A percentile compares a stretch with the other conserved stretches of the same genome.
Evolutionary conservation across 345 rosid species (phyloP).

Genomic region (Microthlaspi erraticum): DNA sequence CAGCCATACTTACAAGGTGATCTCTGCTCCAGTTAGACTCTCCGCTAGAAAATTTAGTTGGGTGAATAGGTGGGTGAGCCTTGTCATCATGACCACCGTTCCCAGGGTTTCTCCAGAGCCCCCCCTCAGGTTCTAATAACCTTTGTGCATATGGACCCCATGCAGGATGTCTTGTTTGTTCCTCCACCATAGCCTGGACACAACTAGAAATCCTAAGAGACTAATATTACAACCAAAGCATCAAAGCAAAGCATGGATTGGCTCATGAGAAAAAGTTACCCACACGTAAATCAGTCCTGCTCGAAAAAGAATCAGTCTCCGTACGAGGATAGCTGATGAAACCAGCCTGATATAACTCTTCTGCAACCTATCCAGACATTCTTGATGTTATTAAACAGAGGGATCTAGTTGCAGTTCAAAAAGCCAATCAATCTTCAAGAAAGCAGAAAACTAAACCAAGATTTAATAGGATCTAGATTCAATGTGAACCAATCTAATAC

Average conservation of each 20-base stretch:
- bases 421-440: constrained; percentile 9
- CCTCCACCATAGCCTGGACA: constrained; percentile 77
- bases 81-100: constrained; percentile 98
- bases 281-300: constrained; percentile 89
- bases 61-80: constrained; percentile 99
- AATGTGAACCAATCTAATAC: constrained; percentile 13
- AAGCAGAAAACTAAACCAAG: constrained; percentile 27
- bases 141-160: constrained; percentile 96
- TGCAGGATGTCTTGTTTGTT: constrained; percentile 79
- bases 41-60: constrained; percentile 90
- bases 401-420: constrained; percentile 4
- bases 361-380: constrained; percentile 77
- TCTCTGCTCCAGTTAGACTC: constrained; percentile 87
- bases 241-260: constrained; percentile 17
- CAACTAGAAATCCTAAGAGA: constrained; percentile 39
- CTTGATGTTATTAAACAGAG: constrained; percentile 18
- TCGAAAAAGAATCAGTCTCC: constrained; percentile 88
- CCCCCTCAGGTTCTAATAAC: constrained; percentile 70
- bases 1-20: constrained; percentile 65
- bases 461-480: constrained; percentile 9
- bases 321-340: constrained; percentile 99
- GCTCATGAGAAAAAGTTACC: constrained; percentile 52
- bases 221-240: constrained; percentile 32
- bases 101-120: constrained; percentile 95
- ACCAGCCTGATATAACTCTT: constrained; percentile 96